These are phyloP conservation scores for Tricladium varicosporioides DNA, from an alignment of 2,329 filamentous ascomycete genomes.

Conservation along the genomic window DNA sequence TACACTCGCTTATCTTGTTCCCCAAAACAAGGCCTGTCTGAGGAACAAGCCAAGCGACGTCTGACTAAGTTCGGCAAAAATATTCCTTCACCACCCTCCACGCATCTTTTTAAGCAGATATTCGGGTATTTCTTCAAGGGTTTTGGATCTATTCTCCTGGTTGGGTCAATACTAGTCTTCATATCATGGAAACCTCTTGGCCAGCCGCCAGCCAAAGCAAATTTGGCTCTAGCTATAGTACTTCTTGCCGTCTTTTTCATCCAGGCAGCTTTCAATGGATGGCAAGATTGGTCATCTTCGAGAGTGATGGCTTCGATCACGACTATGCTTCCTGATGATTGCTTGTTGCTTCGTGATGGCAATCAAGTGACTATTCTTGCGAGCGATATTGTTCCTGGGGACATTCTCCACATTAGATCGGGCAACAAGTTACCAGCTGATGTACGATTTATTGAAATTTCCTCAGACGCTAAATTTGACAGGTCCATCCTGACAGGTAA, in stretches of 20 bases:
- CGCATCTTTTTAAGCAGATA: slow-evolving; percentile 54
- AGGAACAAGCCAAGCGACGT: slow-evolving; percentile 53
- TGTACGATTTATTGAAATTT: slow-evolving; percentile 66
- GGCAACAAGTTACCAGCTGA: slow-evolving; percentile 76
- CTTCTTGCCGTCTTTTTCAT: slow-evolving; percentile 67
- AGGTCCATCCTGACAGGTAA: slow-evolving; percentile 68
- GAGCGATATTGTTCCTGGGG: slow-evolving; percentile 67
- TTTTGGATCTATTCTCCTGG: slow-evolving; percentile 69
- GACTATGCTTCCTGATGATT: slow-evolving; percentile 75
- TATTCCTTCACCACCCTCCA: slow-evolving; percentile 62
- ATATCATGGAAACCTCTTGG: slow-evolving; percentile 75
- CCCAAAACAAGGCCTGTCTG: slow-evolving; percentile 55
- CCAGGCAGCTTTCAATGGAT: slow-evolving; percentile 68
- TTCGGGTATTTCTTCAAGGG: slow-evolving; percentile 74
- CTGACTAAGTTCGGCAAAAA: slow-evolving; percentile 64
- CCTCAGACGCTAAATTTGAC: slow-evolving; percentile 70
- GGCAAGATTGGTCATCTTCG: slow-evolving; percentile 74
- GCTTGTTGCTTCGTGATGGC: slow-evolving; percentile 62
- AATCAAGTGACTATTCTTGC: slow-evolving; percentile 48
- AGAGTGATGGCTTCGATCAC: slow-evolving; percentile 78
- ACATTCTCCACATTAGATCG: slow-evolving; percentile 64
- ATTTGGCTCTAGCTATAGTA: slow-evolving; percentile 71
- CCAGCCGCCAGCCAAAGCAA: slow-evolving; percentile 67
- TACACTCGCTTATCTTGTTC: slow-evolving; percentile 58
- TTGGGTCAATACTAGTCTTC: slow-evolving; percentile 70